Evolutionary conservation across 139 green algal species (phyloP), one percentile per base, ranked within the genome.

Genomic region (Micromonas pusilla): DNA sequence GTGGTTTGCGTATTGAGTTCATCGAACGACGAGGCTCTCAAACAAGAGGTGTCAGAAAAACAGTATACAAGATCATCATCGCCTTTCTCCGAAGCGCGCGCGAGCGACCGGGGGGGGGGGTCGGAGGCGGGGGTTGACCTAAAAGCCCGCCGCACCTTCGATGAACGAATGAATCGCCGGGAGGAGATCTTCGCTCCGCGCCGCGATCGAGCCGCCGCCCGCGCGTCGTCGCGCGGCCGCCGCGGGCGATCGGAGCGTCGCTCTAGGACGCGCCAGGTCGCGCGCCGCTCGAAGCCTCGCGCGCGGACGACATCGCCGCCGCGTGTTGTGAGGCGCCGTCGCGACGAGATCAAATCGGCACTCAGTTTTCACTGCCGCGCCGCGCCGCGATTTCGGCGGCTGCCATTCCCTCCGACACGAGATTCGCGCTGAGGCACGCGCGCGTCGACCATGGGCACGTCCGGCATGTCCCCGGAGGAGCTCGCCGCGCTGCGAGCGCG

Each of bases 1-100:
- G 68, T 63, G n/a, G 28, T 21, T 38, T 75, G 38, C 37, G 26
- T 63, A 75, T 31, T 75, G 36, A 75, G 68, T 62, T 75, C 68
- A 75, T 32, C 36, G 68, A 39, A 32, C 25, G 62, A 62, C n/a
- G 68, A 63, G 33, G 62, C 26, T 31, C 68, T 75, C 68, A 26
- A 30, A 75, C 68, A 75, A 75, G 68, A 75, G 68, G 68, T 75
- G 68, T 75, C 68, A 75, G 68, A 75, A 75, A 53, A 57, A 57
- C 45, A 57, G 23, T 34, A 70, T 9, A 63, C n/a, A n/a, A 32
- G 62, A 62, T 75, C 68, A 63, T 75, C 68, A 75, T 32, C 37
- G 68, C 9, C 37, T 20, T n/a, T 52, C 30, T 73, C 30, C 19
- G 45, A 57, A n/a, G n/a, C n/a, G n/a, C n/a, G n/a, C n/a, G n/a